Conservation (phyloP, 495 filamentous ascomycete species). For the Diplogelasinospora grovesii region DNA sequence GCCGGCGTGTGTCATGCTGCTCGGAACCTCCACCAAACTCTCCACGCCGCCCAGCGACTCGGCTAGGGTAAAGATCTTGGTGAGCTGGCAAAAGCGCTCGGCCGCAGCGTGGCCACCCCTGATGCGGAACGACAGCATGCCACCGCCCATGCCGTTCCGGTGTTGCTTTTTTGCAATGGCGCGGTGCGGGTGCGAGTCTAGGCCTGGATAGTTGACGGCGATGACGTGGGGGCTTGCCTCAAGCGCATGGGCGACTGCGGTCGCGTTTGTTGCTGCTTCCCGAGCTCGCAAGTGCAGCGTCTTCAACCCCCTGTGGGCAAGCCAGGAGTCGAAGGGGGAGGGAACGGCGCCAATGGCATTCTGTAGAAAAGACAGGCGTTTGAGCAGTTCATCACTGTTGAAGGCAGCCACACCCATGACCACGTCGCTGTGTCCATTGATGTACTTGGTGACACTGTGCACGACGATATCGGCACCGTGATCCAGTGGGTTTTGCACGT, state of each 20-base stretch:
- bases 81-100: conserved; percentile 84
- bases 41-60: conserved; percentile 93
- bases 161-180: conserved; percentile 83
- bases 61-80: conserved; percentile 84
- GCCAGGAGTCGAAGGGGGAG: conserved; percentile 94
- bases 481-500: conserved; percentile 90
- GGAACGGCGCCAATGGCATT: conserved; percentile 96
- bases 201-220: conserved; percentile 88
- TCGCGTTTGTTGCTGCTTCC: conserved; percentile 77
- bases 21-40: conserved; percentile 82
- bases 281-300: conserved; percentile 89
- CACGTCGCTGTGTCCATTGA: conserved; percentile 97
- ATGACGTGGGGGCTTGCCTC: conserved; percentile 76
- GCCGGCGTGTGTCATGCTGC: conserved; percentile 92
- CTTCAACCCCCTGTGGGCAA: conserved; percentile 96
- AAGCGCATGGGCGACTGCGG: conserved; percentile 66
- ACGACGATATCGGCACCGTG: conserved; percentile 96
- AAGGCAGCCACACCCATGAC: conserved; percentile 97
- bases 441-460: conserved; percentile 99
- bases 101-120: conserved; percentile 81
- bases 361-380: conserved; percentile 81
- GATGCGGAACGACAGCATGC: conserved; percentile 96
- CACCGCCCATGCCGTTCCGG: conserved; percentile 88
- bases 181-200: conserved; percentile 79
- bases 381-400: conserved; percentile 71